Evolutionary conservation across 192 early-diverging fungal species (phyloP).

Genomic region (Lobulomyces angularis): DNA sequence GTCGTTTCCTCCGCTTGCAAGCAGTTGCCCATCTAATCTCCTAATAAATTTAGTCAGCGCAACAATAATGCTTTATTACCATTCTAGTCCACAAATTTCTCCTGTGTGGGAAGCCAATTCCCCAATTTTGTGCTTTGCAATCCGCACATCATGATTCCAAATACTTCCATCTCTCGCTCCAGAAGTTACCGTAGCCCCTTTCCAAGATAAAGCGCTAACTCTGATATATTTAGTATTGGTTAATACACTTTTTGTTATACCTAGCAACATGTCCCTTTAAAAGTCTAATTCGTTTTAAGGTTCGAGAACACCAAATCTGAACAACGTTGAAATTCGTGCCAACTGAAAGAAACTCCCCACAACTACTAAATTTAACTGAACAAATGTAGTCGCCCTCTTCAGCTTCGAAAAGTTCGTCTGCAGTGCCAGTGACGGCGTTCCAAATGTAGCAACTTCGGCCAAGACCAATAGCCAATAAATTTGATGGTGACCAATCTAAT

Average conservation of each 20-base stretch:
- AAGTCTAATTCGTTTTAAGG: conserved; percentile 56
- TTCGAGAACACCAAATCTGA: conserved; percentile 83
- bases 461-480: conserved; percentile 37
- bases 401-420: conserved; percentile 25
- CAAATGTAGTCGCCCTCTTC: conserved; percentile 10
- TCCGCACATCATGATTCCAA: conserved; percentile 90
- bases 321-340: conserved; percentile 68
- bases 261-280: conserved; percentile 72
- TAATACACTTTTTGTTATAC: too few species aligned
- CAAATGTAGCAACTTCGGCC: conserved; percentile 39
- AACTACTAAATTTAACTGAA: conserved; percentile 20
- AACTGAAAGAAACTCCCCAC: conserved; percentile 42
- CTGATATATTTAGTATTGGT: too few species aligned
- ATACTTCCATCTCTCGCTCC: conserved; percentile 84
- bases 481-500: conserved; percentile 33
- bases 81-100: conserved; percentile 44
- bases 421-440: conserved; percentile 37
- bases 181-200: conserved; percentile 64
- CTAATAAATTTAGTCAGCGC: too few species aligned
- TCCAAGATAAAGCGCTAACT: conserved; percentile 80
- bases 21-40: conserved; percentile 31
- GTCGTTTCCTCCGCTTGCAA: conserved; percentile 48
- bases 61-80: conserved; percentile 4
- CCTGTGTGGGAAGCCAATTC: conserved; percentile 56
- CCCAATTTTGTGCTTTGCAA: conserved; percentile 64